Evolutionary conservation across 2,329 filamentous ascomycete species (phyloP).

Genomic region (Alternaria incomplexa): DNA sequence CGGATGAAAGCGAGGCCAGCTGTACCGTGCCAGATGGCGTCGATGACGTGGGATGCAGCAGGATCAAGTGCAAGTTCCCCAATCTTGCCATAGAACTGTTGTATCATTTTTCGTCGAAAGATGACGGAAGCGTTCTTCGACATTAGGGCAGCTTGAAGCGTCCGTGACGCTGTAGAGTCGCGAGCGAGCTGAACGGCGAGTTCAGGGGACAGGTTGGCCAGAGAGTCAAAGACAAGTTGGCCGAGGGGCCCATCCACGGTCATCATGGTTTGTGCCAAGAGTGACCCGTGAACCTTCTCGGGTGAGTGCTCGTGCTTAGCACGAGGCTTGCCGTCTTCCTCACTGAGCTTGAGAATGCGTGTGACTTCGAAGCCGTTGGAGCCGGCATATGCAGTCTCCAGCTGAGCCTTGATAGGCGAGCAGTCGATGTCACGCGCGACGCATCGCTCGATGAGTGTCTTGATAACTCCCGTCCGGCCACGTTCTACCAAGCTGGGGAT

Average conservation of each 20-base stretch:
- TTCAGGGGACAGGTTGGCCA: slow-evolving; percentile 58
- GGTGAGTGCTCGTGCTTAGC: slow-evolving; percentile 41
- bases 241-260: slow-evolving; percentile 71
- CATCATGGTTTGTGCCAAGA: slow-evolving; percentile 82
- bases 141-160: slow-evolving; percentile 68
- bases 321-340: slow-evolving; percentile 47
- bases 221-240: slow-evolving; percentile 71
- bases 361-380: slow-evolving; percentile 60
- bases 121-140: slow-evolving; percentile 61
- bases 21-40: slow-evolving; percentile 69
- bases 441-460: slow-evolving; percentile 83
- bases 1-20: slow-evolving; percentile 70
- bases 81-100: slow-evolving; percentile 67
- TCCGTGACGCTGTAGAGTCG: slow-evolving; percentile 63
- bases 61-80: slow-evolving; percentile 66
- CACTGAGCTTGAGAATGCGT: slow-evolving; percentile 65
- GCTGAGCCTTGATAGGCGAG: slow-evolving; percentile 60
- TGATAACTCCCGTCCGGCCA: slow-evolving; percentile 78
- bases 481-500: slow-evolving; percentile 76
- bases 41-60: slow-evolving; percentile 70
- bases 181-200: slow-evolving; percentile 68
- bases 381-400: slow-evolving; percentile 64
- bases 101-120: slow-evolving; percentile 67
- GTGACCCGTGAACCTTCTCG: slow-evolving; percentile 77
- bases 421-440: slow-evolving; percentile 68